Base-by-base conservation (phyloP, 2,329 filamentous ascomycete genomes). In the Pseudohalonectria lignicola region DNA sequence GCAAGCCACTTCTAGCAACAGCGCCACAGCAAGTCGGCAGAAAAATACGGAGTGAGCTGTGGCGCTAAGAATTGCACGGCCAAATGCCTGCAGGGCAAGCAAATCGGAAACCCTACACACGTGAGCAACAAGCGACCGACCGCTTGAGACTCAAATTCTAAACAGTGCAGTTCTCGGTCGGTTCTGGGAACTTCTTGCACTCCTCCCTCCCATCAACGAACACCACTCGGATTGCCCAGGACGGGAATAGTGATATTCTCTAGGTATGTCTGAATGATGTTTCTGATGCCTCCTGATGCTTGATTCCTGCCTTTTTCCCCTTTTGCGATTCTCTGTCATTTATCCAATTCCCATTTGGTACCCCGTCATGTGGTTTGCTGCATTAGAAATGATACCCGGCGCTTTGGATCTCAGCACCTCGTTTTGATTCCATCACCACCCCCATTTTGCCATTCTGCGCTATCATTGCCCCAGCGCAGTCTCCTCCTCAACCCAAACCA, bases 171-270 rank as follows among this genome's bases (percentile, higher is more conserved):
- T n/a, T n/a, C n/a, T n/a, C n/a, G n/a, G n/a, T 18, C 18, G 10
- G 17, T 10, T 15, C 28, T 37, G 35, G 12, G 35, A 37, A 37
- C 21, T 35, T 28, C 34, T 39, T 39, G 36, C 39, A 23, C 31
- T 39, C 25, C 21, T 38, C 32, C n/a, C 23, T 34, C 41, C 41
- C 42, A 34, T 36, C 39, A 35, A 33, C 39, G 32, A 35, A 31
- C 28, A 33, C 46, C 47, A 46, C 48, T 43, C 44, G 44, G 44
- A 41, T 50, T 48, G 45, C 48, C 43, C 45, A 50, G 48, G 48
- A 50, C 48, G 48, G 47, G n/a, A n/a, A n/a, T n/a, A n/a, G n/a
- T n/a, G n/a, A n/a, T n/a, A n/a, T 47, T 50, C 49, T 47, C 48
- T 41, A 50, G 48, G 48, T 50, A 44, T 43, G 48, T 45, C 42